Evolutionary conservation across 495 filamentous ascomycete species (phyloP), one percentile per base, ranked within the genome.

Genomic region (Tuber microsphaerosporum): DNA sequence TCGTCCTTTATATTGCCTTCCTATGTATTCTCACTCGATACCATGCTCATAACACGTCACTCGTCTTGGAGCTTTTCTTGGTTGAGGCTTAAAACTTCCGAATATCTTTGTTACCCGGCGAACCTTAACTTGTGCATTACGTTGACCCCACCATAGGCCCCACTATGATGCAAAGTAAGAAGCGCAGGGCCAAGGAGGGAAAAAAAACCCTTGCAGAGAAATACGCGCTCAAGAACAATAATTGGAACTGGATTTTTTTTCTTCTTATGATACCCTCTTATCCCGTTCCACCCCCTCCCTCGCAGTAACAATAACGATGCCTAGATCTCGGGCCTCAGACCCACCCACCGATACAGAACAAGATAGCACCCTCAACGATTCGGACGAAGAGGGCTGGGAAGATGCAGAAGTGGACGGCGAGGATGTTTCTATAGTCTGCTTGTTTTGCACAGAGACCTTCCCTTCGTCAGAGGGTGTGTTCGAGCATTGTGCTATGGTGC

Each of bases 391-490:
- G 82, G 90, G 89, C 34, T 97, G 93, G 94, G 90, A 93, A 83
- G 93, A 96, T 84, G 88, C 90, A 42, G 92, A 93, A 80, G 86
- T 88, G 14, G 84, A 86, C 43, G 81, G 81, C 75, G 86, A 94
- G 75, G 87, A 90, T 44, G 80, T 84, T 22, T 70, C 71, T 44
- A 71, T 76, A 5, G 22, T 79, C n/a, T 83, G 81, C 56, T 75
- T 83, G 44, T 81, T 83, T 48, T 83, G 81, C 44, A 43, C 61
- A 44, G 86, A 86, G 31, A 86, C 88, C 43, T 87, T 92, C 73
- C 85, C 92, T 51, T 91, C 91, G n/a, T 84, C 97, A 22, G 86
- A 94, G 75, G 90, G 92, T 74, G 88, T 97, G 89, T 84, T 97
- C 73, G 85, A 87, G 68, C 88, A 95, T 82, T 92, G 89, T 87